phyloP scores from a whole-genome alignment of 1,284 basidiomycete genomes.

The Phlebopus sp. region DNA sequence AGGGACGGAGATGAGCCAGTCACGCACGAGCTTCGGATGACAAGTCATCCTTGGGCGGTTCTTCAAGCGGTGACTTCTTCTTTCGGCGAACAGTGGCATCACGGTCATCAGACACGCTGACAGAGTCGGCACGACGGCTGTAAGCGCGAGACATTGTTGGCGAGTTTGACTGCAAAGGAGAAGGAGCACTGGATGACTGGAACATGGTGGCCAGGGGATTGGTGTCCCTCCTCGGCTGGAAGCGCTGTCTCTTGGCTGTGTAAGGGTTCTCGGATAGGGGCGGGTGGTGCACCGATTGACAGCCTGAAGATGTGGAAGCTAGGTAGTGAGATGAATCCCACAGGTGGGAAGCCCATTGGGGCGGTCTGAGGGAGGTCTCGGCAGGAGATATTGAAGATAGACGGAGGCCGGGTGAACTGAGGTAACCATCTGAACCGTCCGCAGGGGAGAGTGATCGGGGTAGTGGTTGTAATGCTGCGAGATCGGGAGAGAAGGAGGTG shows the following conservation, averaged over 20 bases:
- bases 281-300: conserved; percentile 39
- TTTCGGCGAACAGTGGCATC: conserved; percentile 69
- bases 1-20: conserved; percentile 31
- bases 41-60: conserved; percentile 34
- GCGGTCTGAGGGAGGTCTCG: conserved; percentile 52
- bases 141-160: conserved; percentile 52
- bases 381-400: conserved; percentile 56
- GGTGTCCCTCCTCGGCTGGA: conserved; percentile 38
- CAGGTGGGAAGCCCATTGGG: conserved; percentile 60
- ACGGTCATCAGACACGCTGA: conserved; percentile 57
- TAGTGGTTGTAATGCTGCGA: conserved; percentile 57
- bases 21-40: conserved; percentile 31
- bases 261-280: conserved; percentile 43
- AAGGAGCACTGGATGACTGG: conserved; percentile 72
- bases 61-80: conserved; percentile 51
- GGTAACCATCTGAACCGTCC: conserved; percentile 44
- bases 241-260: conserved; percentile 29
- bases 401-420: conserved; percentile 34
- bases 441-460: conserved; percentile 56
- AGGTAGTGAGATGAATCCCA: conserved; percentile 45
- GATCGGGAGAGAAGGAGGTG: conserved; percentile 54
- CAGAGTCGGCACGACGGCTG: conserved; percentile 63
- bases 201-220: conserved; percentile 61
- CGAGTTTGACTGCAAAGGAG: conserved; percentile 43
- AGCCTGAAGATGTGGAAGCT: conserved; percentile 31